Conservation (phyloP, 495 filamentous ascomycete genomes). For the Aspergillus affinis region DNA sequence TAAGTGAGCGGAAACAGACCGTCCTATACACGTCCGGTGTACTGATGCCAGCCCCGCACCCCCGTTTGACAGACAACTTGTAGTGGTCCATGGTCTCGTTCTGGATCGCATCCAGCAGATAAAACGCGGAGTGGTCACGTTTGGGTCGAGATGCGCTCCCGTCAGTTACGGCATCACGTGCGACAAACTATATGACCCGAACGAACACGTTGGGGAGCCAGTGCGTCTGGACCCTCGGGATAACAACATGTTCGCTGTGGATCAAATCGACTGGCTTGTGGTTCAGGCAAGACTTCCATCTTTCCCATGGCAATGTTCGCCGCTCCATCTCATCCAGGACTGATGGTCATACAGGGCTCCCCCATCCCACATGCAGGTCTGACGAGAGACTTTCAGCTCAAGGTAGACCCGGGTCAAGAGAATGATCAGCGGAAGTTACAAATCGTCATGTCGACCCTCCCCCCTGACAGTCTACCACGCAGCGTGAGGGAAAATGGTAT, state of each 20-base stretch:
- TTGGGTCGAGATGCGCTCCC: slow-evolving; percentile 51
- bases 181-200: slow-evolving; percentile 44
- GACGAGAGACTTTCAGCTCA: slow-evolving; percentile 44
- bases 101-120: slow-evolving; percentile 53
- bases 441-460: slow-evolving; percentile 49
- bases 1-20: slow-evolving; percentile 16
- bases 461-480: slow-evolving; percentile 39
- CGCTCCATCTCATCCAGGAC: not conserved
- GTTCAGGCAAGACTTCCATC: slow-evolving; percentile 37
- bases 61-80: slow-evolving; percentile 43
- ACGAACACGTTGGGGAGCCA: slow-evolving; percentile 41
- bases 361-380: slow-evolving; percentile 38
- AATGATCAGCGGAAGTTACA: slow-evolving; percentile 42
- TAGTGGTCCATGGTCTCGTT: slow-evolving; percentile 56
- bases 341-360: slow-evolving; percentile 29
- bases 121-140: slow-evolving; percentile 38
- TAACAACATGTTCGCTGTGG: slow-evolving; percentile 44
- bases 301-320: not conserved
- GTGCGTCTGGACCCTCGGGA: slow-evolving; percentile 45
- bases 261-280: slow-evolving; percentile 59
- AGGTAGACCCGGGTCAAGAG: slow-evolving; percentile 39
- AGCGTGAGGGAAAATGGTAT: slow-evolving; percentile 38
- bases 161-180: slow-evolving; percentile 57
- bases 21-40: not conserved
- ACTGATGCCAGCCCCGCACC: not conserved